These are phyloP conservation scores for Sporothrix humicola DNA, from an alignment of 2,329 filamentous ascomycete species.

Conservation along the genomic window DNA sequence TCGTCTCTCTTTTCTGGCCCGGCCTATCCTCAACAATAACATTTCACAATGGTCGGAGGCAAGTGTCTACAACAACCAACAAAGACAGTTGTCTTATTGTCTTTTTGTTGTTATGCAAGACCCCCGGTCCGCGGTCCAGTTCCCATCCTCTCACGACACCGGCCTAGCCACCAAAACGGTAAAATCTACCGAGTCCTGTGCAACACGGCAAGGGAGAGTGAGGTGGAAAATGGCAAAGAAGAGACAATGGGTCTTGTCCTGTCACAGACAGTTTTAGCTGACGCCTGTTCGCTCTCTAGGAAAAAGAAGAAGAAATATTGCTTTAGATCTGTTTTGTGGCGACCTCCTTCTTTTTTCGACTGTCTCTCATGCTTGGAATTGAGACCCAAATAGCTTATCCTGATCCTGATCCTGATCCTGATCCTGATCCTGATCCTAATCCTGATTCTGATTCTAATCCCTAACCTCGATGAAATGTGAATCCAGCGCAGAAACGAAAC, in stretches of 20 bases:
- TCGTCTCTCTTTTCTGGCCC: not conserved
- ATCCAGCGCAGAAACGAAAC: not conserved
- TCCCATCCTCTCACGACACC: not conserved
- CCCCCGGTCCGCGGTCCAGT: not conserved
- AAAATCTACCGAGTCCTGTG: slow-evolving; percentile 30
- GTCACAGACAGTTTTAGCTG: not conserved
- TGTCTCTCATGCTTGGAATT: not conserved
- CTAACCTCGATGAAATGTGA: not conserved
- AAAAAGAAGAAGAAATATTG: not conserved
- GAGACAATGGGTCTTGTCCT: not conserved
- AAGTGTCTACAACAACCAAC: not conserved
- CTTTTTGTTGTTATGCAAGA: not conserved
- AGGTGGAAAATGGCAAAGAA: not conserved
- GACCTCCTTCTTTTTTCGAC: not conserved
- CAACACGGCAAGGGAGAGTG: not conserved
- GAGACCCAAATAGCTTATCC: not conserved
- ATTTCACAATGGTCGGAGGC: not conserved
- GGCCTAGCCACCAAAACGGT: slow-evolving; percentile 9
- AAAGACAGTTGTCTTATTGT: slow-evolving; percentile 1
- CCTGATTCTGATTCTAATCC: not conserved
- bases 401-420: not conserved
- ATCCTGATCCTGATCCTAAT: not conserved
- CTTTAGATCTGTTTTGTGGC: slow-evolving; percentile 8
- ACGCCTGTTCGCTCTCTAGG: not conserved
- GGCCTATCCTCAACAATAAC: not conserved